Conservation (phyloP, 2,329 filamentous ascomycete genomes). For the Magnaporthiopsis poae region DNA sequence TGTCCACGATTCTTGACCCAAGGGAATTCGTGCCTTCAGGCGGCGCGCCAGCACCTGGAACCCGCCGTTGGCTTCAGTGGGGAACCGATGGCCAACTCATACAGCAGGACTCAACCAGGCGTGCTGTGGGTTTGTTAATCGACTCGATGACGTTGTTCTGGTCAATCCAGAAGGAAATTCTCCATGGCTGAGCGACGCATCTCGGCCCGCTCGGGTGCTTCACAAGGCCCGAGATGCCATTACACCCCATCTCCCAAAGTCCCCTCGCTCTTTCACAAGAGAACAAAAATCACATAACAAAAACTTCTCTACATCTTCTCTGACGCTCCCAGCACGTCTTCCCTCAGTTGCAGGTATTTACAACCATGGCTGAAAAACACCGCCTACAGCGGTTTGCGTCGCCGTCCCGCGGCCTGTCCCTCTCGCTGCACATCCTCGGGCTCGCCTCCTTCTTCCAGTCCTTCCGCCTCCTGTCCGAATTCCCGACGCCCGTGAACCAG, state of each 20-base stretch:
- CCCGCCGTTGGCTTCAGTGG: background rate
- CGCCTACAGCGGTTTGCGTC: conserved; percentile 56
- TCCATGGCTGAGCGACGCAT: background rate
- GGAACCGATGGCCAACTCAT: background rate
- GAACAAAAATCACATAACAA: background rate
- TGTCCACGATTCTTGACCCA: too few species aligned
- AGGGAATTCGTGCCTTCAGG: background rate
- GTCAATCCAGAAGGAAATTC: too few species aligned
- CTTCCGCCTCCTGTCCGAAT: conserved; percentile 40
- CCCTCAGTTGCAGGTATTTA: background rate
- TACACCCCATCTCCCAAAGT: background rate
- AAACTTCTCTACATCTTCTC: background rate
- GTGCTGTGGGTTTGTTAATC: background rate
- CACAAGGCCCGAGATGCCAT: background rate
- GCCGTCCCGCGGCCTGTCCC: conserved; percentile 54
- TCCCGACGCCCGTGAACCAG: conserved; percentile 42
- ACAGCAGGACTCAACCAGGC: too few species aligned
- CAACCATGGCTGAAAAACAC: conserved; percentile 28
- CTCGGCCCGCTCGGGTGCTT: background rate
- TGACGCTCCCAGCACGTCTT: background rate
- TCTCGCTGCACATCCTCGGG: conserved; percentile 49
- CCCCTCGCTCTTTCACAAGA: background rate
- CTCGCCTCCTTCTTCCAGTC: conserved; percentile 42
- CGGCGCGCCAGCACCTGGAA: background rate
- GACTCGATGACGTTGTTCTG: background rate